Conservation (phyloP, 1,139 yeast genomes). For the Kurtzmaniella natalensis region DNA sequence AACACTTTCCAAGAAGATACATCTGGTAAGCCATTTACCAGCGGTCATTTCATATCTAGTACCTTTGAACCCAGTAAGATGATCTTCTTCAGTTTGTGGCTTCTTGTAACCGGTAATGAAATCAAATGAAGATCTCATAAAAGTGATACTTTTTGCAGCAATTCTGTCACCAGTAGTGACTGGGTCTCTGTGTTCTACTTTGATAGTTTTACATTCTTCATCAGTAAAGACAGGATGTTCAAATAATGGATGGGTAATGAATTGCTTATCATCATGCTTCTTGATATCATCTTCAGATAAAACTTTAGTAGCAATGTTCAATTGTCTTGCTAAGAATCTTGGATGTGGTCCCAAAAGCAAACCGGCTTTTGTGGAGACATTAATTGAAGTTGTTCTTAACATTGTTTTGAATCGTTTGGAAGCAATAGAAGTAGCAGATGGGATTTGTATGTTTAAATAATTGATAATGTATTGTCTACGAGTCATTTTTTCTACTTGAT, state of each 20-base stretch:
- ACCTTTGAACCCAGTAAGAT: slow-evolving; percentile 36
- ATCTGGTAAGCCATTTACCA: slow-evolving; percentile 63
- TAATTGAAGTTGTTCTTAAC: neutral
- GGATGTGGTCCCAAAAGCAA: slow-evolving; percentile 1
- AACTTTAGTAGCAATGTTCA: slow-evolving; percentile 29
- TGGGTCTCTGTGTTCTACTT: slow-evolving; percentile 53
- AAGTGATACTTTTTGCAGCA: slow-evolving; percentile 44
- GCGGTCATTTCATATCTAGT: slow-evolving; percentile 56
- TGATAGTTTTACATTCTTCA: slow-evolving; percentile 44
- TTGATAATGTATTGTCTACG: too few species aligned
- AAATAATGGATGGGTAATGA: slow-evolving; percentile 46
- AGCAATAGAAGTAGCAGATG: too few species aligned
- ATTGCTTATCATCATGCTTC: slow-evolving; percentile 25
- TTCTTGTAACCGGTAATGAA: slow-evolving; percentile 62
- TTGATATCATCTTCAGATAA: slow-evolving; percentile 19
- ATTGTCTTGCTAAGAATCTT: slow-evolving; percentile 3
- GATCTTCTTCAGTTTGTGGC: slow-evolving; percentile 32
- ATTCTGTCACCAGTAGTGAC: slow-evolving; percentile 44
- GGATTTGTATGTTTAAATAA: too few species aligned
- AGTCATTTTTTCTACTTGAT: too few species aligned
- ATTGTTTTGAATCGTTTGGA: neutral
- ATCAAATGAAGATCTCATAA: slow-evolving; percentile 53
- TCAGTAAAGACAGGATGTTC: slow-evolving; percentile 50
- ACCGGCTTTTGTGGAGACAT: neutral
- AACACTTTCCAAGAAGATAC: slow-evolving; percentile 64